Evolutionary conservation across 2,329 filamentous ascomycete genomes (phyloP).

Genomic region (Aspergillus brasiliensis): DNA sequence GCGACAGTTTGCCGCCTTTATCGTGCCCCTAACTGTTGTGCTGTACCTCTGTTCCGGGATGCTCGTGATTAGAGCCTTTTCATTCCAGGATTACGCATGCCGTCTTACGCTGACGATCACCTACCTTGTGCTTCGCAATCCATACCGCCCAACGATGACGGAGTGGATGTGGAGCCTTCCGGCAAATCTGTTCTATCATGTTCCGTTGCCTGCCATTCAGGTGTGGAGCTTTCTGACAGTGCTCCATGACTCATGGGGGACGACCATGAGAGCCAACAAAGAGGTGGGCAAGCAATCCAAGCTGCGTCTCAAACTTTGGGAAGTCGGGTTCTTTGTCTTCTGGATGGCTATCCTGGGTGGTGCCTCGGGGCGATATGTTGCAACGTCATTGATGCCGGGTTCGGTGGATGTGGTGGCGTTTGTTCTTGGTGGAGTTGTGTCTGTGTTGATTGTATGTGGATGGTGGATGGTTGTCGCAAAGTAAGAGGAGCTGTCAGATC

Average conservation of each 20-base stretch:
- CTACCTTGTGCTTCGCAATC: constrained; percentile 35
- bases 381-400: not conserved
- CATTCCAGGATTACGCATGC: constrained; percentile 30
- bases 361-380: constrained; percentile 14
- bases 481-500: not conserved
- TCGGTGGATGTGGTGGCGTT: not conserved
- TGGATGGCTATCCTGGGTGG: constrained; percentile 34
- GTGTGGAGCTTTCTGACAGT: constrained; percentile 39
- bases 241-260: constrained; percentile 40
- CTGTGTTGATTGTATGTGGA: not conserved
- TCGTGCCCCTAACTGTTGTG: constrained; percentile 30
- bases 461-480: not conserved
- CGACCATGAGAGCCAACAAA: constrained; percentile 34
- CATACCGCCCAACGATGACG: constrained; percentile 20
- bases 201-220: constrained; percentile 39
- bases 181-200: constrained; percentile 36
- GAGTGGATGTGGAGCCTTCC: constrained; percentile 27
- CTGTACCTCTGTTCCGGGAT: constrained; percentile 34
- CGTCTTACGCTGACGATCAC: constrained; percentile 30
- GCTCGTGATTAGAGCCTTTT: constrained; percentile 29
- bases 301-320: not conserved
- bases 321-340: constrained; percentile 33
- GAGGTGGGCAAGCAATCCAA: constrained; percentile 24
- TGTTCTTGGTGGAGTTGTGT: not conserved
- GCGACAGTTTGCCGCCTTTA: constrained; percentile 33